phyloP scores from a whole-genome alignment of 2,329 filamentous ascomycete genomes.

The Alternaria triticina region DNA sequence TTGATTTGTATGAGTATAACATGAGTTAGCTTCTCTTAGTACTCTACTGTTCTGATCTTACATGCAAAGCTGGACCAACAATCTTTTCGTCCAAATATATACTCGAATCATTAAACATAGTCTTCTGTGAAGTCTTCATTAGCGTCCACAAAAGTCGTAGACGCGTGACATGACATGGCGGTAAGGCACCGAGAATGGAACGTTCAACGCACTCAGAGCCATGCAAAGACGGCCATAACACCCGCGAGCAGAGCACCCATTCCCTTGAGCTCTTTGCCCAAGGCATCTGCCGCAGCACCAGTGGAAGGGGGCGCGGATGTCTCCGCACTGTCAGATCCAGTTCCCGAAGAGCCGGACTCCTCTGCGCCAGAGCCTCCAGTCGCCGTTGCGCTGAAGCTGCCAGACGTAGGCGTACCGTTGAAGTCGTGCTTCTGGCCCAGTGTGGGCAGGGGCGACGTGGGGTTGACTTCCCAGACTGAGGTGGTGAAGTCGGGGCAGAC shows the following conservation, averaged over 20 bases:
- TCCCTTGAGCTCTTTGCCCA: conserved; percentile 30
- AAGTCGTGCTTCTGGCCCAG: conserved; percentile 58
- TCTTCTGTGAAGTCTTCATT: not conserved
- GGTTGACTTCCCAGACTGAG: conserved; percentile 75
- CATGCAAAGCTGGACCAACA: not conserved
- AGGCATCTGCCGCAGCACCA: conserved; percentile 26
- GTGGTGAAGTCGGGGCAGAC: conserved; percentile 73
- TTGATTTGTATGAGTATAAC: accelerated
- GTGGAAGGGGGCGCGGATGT: conserved; percentile 11
- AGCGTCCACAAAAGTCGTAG: not conserved
- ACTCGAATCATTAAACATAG: not conserved
- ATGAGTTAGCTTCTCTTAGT: not conserved
- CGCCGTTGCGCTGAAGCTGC: not conserved
- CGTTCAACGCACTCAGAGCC: conserved; percentile 10
- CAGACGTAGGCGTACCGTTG: conserved; percentile 7
- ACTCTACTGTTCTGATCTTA: not conserved
- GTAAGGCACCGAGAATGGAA: accelerated
- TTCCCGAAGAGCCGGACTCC: not conserved
- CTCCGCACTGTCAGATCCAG: conserved; percentile 4
- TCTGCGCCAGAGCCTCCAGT: not conserved
- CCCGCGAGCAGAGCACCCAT: conserved; percentile 24
- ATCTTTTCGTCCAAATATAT: not conserved
- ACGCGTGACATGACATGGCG: not conserved
- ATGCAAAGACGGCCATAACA: conserved; percentile 32
- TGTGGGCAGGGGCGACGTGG: conserved; percentile 72